phyloP scores from a whole-genome alignment of 805 yeast genomes.

The Wickerhamomyces xylosicus region DNA sequence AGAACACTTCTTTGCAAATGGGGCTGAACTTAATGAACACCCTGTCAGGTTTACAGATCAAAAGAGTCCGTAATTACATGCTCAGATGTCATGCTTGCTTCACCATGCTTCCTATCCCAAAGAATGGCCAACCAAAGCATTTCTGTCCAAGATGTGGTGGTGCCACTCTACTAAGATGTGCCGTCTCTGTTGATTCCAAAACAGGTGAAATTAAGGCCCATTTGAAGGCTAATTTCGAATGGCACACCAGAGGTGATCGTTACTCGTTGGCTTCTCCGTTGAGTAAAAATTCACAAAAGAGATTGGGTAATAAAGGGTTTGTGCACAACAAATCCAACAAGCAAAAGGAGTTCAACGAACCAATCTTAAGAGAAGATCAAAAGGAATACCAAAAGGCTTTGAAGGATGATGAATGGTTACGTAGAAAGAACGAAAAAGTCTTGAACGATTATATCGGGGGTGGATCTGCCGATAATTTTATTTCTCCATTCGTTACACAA shows the following conservation, averaged over 20 bases:
- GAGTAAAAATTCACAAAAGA: slow-evolving; percentile 62
- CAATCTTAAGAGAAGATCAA: slow-evolving; percentile 83
- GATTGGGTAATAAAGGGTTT: slow-evolving; percentile 69
- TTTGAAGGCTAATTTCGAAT: slow-evolving; percentile 82
- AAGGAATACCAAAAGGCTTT: slow-evolving; percentile 84
- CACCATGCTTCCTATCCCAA: slow-evolving; percentile 67
- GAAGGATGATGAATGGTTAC: slow-evolving; percentile 81
- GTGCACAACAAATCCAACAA: slow-evolving; percentile 56
- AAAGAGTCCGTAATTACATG: slow-evolving; percentile 84
- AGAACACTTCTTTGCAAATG: slow-evolving; percentile 86
- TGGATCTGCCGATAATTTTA: slow-evolving; percentile 78
- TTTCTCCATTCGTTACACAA: slow-evolving; percentile 75
- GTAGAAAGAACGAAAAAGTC: slow-evolving; percentile 76
- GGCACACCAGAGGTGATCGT: slow-evolving; percentile 83
- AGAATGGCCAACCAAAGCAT: slow-evolving; percentile 66
- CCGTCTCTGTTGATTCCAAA: slow-evolving; percentile 70
- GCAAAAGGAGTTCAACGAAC: slow-evolving; percentile 37
- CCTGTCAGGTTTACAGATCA: slow-evolving; percentile 75
- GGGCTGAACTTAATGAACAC: slow-evolving; percentile 82
- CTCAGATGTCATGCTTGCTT: slow-evolving; percentile 97
- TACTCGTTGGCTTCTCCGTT: slow-evolving; percentile 83
- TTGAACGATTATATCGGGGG: slow-evolving; percentile 89
- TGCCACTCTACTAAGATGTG: slow-evolving; percentile 77
- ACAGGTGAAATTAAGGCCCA: slow-evolving; percentile 85
- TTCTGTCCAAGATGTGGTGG: slow-evolving; percentile 97